Base-by-base conservation (phyloP, 495 filamentous ascomycete species). In the Penicillium alfredii region DNA sequence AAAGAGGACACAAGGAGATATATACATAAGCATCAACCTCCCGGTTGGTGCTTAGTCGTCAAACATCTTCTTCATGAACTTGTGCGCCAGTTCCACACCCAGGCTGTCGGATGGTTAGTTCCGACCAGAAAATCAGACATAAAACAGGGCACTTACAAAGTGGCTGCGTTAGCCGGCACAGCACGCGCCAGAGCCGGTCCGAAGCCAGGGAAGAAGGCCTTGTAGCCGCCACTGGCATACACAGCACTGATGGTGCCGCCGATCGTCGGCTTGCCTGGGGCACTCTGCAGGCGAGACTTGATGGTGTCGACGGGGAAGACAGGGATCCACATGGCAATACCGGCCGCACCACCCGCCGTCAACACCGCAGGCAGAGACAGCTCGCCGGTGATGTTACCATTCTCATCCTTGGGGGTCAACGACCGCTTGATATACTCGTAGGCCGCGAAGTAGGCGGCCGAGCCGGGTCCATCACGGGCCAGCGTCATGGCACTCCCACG, bases 251-350 rank as follows among this genome's bases (percentile, higher is more conserved):
- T 74, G 2, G 88, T 83, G 1, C 86, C 81, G 1, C 81, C 73
- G 23, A 99, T 82, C 1, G 85, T 90, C 15, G 87, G 82, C 40
- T 81, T 81, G 11, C 89, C 89, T 44, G 92, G 85, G 15, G 86
- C 86, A 26, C 86, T 92, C 74, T 99, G 92, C 59, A 99, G 60
- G 33, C 89, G 71, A 38, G 79, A 86, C 76, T 99, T 99, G 61
- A 99, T 79, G 0, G 92, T 99, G 53, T 99, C 92, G 35, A 99
- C 72, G 4, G 92, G 92, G 75, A 99, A 99, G 12, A 99, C 88
- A 15, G 94, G 87, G 42, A 96, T 86, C 92, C 92, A 99, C 93
- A 99, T 99, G 14, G 92, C 88, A 30, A 99, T 80, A 51, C 92
- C 92, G 0, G 92, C 92, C 0, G 80, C 83, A 29, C 86, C 92